A percentile compares a stretch with the other conserved stretches of the same genome.
Conservation (phyloP, 2,329 filamentous ascomycete species). For the Aspergillus japonicus region DNA sequence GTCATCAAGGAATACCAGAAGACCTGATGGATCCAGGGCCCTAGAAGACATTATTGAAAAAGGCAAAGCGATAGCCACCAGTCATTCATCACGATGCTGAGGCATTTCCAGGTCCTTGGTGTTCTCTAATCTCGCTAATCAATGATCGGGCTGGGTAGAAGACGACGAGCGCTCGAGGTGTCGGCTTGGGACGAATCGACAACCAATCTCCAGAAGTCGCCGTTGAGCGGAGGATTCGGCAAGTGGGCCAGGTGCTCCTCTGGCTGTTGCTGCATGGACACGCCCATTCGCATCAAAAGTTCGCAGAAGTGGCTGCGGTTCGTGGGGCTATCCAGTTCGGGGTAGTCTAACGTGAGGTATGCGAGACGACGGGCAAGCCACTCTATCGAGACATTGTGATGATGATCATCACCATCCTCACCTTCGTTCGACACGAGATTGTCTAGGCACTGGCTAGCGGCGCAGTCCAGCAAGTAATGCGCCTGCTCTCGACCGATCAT, state of each 20-base stretch:
- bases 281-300: slow-evolving; percentile 15
- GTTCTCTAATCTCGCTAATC: slow-evolving; percentile 4
- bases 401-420: slow-evolving; percentile 4
- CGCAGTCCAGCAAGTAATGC: not conserved
- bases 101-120: not conserved
- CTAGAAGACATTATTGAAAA: not conserved
- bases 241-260: not conserved
- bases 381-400: slow-evolving; percentile 14
- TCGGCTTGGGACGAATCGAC: not conserved
- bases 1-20: not conserved
- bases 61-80: not conserved
- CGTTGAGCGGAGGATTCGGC: slow-evolving; percentile 4
- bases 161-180: slow-evolving; percentile 1
- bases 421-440: too few species aligned
- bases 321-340: slow-evolving; percentile 20
- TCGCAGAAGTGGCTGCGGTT: slow-evolving; percentile 19
- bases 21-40: not conserved
- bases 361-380: slow-evolving; percentile 15
- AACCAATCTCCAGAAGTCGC: slow-evolving; percentile 10
- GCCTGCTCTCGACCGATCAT: not conserved
- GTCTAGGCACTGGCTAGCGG: slow-evolving; percentile 1
- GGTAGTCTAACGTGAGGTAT: slow-evolving; percentile 14
- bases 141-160: slow-evolving; percentile 12
- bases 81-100: not conserved
- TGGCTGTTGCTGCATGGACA: slow-evolving; percentile 4